Evolutionary conservation across 2,329 filamentous ascomycete species (phyloP).

Genomic region (Trematosphaeria pertusa): DNA sequence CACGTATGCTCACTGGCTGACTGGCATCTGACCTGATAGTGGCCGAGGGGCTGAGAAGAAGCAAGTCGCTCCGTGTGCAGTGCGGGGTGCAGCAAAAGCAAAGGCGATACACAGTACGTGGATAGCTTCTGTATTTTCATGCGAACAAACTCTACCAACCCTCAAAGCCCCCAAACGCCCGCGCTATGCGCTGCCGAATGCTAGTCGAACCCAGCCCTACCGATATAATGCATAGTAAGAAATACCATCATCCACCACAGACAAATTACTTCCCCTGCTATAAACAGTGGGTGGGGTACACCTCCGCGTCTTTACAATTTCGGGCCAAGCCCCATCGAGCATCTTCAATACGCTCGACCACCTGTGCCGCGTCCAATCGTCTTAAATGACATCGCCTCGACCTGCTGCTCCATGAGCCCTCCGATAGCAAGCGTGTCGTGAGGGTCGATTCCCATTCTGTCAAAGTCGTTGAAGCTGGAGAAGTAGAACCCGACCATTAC

Average conservation of each 20-base stretch:
- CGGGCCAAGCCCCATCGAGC: conserved; percentile 3
- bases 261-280: not conserved
- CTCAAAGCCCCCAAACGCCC: conserved; percentile 16
- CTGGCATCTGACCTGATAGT: no score
- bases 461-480: conserved; percentile 67
- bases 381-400: conserved; percentile 45
- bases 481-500: conserved; percentile 93
- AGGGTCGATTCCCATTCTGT: conserved; percentile 47
- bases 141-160: no score
- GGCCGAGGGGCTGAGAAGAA: no score
- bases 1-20: no score
- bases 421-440: conserved; percentile 45
- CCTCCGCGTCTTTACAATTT: no score
- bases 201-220: not conserved
- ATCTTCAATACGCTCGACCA: conserved; percentile 1
- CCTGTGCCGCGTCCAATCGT: conserved; percentile 28
- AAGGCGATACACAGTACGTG: no score
- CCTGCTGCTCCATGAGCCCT: conserved; percentile 33
- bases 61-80: no score
- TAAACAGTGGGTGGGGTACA: no score
- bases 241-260: not conserved
- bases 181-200: conserved; percentile 21
- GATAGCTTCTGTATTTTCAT: no score
- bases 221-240: not conserved
- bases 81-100: no score